Conservation (phyloP, 2,329 filamentous ascomycete species). For the Cladosporium austrohemisphaericum region DNA sequence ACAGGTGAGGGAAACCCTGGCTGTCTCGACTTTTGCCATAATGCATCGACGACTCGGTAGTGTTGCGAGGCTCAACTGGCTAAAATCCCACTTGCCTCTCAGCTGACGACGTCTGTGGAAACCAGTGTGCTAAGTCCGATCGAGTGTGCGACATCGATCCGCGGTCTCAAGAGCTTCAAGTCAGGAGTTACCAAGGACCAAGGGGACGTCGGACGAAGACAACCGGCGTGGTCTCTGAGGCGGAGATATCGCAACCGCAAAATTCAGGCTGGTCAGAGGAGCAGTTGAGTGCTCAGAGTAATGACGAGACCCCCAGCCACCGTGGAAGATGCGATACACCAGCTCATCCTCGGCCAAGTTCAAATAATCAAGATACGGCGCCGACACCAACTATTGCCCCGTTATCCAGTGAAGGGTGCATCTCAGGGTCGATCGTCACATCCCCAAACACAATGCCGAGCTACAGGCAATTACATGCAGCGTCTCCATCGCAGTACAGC, state of each 20-base stretch:
- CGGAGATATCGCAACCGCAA: not conserved
- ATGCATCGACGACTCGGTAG: not conserved
- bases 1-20: slow-evolving; percentile 1
- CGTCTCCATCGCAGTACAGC: slow-evolving; percentile 1
- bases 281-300: not conserved
- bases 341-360: not conserved
- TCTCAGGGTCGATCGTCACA: not conserved
- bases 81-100: not conserved
- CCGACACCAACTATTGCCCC: not conserved
- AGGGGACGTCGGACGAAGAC: not conserved
- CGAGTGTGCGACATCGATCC: slow-evolving; percentile 4
- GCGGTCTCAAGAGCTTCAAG: slow-evolving; percentile 7
- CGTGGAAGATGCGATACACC: not conserved
- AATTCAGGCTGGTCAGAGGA: slow-evolving; percentile 2
- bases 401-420: not conserved
- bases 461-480: slow-evolving; percentile 1
- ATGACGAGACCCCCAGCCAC: not conserved
- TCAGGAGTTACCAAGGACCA: slow-evolving; percentile 3
- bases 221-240: not conserved
- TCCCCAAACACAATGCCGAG: slow-evolving; percentile 1
- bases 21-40: not conserved
- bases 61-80: not conserved
- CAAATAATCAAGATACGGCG: not conserved
- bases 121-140: slow-evolving; percentile 6
- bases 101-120: slow-evolving; percentile 2